phyloP scores from a whole-genome alignment of 179 eudicot species.

The Beta corolliflora region DNA sequence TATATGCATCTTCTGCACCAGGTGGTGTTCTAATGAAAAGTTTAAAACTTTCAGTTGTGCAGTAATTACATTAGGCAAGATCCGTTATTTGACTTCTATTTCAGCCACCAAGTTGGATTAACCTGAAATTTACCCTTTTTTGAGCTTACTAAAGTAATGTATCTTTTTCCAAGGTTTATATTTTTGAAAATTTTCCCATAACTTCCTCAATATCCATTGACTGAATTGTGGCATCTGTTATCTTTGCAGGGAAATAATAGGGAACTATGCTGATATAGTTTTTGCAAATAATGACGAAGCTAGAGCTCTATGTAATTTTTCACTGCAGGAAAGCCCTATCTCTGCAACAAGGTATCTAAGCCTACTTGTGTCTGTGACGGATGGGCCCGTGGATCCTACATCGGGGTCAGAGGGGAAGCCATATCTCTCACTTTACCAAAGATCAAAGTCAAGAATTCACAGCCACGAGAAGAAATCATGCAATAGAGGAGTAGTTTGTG shows the following conservation, averaged over 20 bases:
- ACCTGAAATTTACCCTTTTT: not conserved
- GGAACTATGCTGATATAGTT: constrained; percentile 74
- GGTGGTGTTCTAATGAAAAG: not conserved
- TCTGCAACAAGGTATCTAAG: constrained; percentile 85
- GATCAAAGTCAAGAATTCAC: constrained; percentile 51
- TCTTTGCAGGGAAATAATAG: constrained; percentile 85
- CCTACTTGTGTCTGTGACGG: constrained; percentile 92
- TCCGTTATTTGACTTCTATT: not conserved
- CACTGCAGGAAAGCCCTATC: constrained; percentile 63
- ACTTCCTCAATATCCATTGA: not conserved
- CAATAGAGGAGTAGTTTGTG: constrained; percentile 71
- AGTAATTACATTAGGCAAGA: not conserved
- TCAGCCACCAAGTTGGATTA: not conserved
- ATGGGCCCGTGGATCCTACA: constrained; percentile 88
- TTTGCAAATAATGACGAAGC: constrained; percentile 94
- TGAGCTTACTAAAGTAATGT: not conserved
- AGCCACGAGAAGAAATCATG: constrained; percentile 37
- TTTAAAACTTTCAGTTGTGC: not conserved
- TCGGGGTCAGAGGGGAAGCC: constrained; percentile 90
- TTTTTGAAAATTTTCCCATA: not conserved
- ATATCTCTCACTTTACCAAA: constrained; percentile 79
- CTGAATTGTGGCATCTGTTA: constrained; percentile 5
- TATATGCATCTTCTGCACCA: not conserved
- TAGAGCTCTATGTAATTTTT: constrained; percentile 78
- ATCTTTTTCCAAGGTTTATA: not conserved